These are phyloP conservation scores for Notholithocarpus densiflorus DNA, from an alignment of 306 rosid genomes.

Conservation along the genomic window DNA sequence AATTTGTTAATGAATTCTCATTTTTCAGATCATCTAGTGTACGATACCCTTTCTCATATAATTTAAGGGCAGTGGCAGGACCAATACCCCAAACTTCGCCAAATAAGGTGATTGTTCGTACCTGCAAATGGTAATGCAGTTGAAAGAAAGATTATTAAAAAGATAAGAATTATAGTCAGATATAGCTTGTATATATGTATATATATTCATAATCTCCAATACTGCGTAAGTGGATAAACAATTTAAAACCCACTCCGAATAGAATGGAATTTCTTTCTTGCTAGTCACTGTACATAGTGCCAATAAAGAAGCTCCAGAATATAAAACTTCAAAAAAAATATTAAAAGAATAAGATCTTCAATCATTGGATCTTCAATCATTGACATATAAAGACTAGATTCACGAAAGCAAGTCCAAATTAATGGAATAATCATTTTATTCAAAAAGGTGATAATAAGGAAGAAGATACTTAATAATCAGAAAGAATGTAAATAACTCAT, in stretches of 20 bases:
- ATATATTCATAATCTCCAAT: neutral
- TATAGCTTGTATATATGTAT: neutral
- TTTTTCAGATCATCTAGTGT: constrained; percentile 68
- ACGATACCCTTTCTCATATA: constrained; percentile 83
- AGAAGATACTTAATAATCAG: neutral
- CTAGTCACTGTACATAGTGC: neutral
- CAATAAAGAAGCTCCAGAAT: neutral
- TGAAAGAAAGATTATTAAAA: constrained; percentile 4
- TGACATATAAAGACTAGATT: neutral
- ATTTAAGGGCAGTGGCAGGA: constrained; percentile 83
- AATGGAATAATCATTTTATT: neutral
- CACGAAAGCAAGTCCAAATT: neutral
- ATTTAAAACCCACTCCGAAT: neutral
- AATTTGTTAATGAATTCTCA: constrained; percentile 65
- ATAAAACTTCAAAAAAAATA: neutral
- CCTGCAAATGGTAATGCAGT: constrained; percentile 38
- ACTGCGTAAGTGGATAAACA: neutral
- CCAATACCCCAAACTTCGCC: constrained; percentile 97
- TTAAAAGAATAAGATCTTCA: too few relatives aligned
- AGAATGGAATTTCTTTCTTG: neutral
- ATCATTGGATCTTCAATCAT: neutral
- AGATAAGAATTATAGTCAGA: neutral
- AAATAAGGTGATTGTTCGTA: constrained; percentile 72
- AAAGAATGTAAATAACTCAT: neutral
- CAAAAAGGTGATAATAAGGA: neutral